These are phyloP conservation scores for Penicillium sp. DNA, from an alignment of 2,329 filamentous ascomycete genomes.

Conservation along the genomic window DNA sequence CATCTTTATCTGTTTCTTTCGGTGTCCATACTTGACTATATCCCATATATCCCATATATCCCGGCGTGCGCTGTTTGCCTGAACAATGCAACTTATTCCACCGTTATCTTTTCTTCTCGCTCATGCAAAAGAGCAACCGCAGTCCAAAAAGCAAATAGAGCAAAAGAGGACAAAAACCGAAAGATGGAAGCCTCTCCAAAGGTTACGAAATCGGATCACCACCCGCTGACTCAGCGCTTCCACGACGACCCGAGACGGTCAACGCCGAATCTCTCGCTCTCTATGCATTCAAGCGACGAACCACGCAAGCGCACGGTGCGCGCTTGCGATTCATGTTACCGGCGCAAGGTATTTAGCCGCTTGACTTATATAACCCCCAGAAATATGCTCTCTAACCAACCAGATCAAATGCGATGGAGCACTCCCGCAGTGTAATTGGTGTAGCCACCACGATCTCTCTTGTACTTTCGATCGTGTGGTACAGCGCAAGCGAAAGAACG, in stretches of 20 bases:
- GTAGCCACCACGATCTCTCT: slow-evolving; percentile 47
- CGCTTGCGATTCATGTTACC: slow-evolving; percentile 53
- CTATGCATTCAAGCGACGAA: slow-evolving; percentile 24
- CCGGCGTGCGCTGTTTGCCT: neutral
- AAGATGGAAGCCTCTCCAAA: neutral
- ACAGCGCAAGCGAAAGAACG: slow-evolving; percentile 29
- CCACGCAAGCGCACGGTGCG: slow-evolving; percentile 30
- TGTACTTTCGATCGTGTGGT: slow-evolving; percentile 47
- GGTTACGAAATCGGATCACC: neutral
- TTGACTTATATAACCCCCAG: no score
- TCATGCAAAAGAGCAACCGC: neutral
- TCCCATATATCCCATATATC: neutral
- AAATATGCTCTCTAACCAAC: neutral
- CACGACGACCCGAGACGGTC: neutral
- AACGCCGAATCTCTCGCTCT: neutral
- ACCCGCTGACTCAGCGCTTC: slow-evolving; percentile 19
- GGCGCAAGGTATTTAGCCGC: slow-evolving; percentile 43
- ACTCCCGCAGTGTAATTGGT: slow-evolving; percentile 51
- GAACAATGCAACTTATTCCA: neutral
- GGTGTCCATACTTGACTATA: neutral
- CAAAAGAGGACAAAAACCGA: neutral
- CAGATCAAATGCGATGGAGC: slow-evolving; percentile 54
- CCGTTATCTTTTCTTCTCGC: neutral
- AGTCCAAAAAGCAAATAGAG: neutral
- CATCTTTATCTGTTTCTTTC: neutral